A percentile compares a stretch with the other conserved stretches of the same genome.
Evolutionary conservation across 2,329 filamentous ascomycete genomes (phyloP).

Genomic region (Fusarium algeriense): DNA sequence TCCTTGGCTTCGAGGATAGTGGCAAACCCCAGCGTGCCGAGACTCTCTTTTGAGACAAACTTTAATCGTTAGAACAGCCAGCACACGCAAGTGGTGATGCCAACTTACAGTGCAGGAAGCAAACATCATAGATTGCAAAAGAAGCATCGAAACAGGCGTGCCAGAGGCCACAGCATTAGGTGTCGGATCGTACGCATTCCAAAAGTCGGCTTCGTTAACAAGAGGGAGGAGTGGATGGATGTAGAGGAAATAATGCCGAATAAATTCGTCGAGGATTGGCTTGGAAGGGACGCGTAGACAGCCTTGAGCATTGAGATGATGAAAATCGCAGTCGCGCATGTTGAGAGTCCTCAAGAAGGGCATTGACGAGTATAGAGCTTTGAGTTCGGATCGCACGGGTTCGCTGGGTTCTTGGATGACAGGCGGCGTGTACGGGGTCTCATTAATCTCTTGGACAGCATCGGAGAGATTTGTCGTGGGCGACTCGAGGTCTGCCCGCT

Average conservation of each 20-base stretch:
- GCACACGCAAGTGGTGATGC: no score
- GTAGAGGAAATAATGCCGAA: conserved; percentile 39
- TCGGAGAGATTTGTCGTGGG: neutral
- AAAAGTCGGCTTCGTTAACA: conserved; percentile 37
- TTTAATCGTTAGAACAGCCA: conserved; percentile 3
- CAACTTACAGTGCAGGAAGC: conserved; percentile 37
- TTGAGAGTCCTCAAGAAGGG: conserved; percentile 30
- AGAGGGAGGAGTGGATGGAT: conserved; percentile 37
- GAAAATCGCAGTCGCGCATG: conserved; percentile 34
- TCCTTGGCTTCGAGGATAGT: conserved; percentile 34
- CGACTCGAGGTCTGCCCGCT: conserved; percentile 6
- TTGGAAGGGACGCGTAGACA: conserved; percentile 38
- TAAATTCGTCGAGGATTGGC: conserved; percentile 36
- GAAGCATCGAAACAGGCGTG: conserved; percentile 28
- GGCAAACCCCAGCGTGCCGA: conserved; percentile 31
- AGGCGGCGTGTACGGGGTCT: neutral
- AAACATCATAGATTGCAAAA: conserved; percentile 40
- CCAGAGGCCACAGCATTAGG: neutral
- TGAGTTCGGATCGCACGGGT: conserved; percentile 30
- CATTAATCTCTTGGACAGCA: neutral
- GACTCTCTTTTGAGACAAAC: conserved; percentile 32
- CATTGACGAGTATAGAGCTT: conserved; percentile 37
- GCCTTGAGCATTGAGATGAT: conserved; percentile 26
- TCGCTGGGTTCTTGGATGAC: neutral
- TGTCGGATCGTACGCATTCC: conserved; percentile 26